Conservation (phyloP, 768 basidiomycete species). For the Crucibulum laeve region DNA sequence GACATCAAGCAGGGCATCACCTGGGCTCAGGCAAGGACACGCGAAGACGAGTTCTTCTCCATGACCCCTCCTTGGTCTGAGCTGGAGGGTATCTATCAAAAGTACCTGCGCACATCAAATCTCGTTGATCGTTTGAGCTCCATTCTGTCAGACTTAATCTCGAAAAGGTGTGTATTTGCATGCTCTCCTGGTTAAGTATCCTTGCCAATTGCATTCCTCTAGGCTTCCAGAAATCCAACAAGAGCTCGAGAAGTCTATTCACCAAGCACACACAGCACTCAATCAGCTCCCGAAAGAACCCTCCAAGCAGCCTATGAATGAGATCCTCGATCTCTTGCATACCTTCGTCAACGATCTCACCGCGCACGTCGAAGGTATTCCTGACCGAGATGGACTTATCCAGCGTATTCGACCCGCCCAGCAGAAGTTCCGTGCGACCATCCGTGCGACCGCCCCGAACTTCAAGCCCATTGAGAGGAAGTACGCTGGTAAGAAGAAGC, state of each 20-base stretch:
- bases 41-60: slow-evolving; percentile 56
- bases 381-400: slow-evolving; percentile 38
- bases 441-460: slow-evolving; percentile 40
- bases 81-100: slow-evolving; percentile 44
- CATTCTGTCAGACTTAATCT: slow-evolving; percentile 60
- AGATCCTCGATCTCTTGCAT: slow-evolving; percentile 37
- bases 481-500: slow-evolving; percentile 7
- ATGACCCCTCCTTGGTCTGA: slow-evolving; percentile 48
- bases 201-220: background rate
- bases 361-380: slow-evolving; percentile 38
- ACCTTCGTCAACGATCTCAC: slow-evolving; percentile 35
- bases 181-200: background rate
- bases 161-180: slow-evolving; percentile 41
- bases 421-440: slow-evolving; percentile 33
- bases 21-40: slow-evolving; percentile 55
- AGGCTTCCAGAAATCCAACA: slow-evolving; percentile 53
- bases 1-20: slow-evolving; percentile 47
- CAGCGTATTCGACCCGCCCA: slow-evolving; percentile 45
- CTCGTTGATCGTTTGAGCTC: slow-evolving; percentile 54
- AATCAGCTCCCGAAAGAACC: slow-evolving; percentile 37
- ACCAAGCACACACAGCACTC: slow-evolving; percentile 23
- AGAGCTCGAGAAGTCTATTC: slow-evolving; percentile 39
- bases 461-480: slow-evolving; percentile 42
- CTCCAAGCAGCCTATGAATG: slow-evolving; percentile 41
- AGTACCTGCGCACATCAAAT: slow-evolving; percentile 51